phyloP scores from a whole-genome alignment of 805 yeast species.

The Kregervanrija fluxuum region DNA sequence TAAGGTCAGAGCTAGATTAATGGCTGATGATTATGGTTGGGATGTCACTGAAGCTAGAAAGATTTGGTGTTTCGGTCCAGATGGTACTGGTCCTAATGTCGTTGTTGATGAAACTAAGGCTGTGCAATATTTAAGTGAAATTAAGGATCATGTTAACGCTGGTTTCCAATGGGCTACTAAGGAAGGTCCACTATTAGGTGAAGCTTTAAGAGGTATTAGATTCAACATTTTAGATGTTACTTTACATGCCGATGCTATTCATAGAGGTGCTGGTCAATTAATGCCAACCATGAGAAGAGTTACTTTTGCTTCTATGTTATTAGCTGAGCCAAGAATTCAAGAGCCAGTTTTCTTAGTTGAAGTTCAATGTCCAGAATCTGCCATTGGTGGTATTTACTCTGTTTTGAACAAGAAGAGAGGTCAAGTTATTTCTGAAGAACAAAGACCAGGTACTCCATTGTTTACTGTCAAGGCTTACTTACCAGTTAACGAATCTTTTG shows the following conservation, averaged over 20 bases:
- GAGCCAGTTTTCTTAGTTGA: conserved; percentile 99
- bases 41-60: conserved; percentile 99
- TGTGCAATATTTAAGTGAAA: conserved; percentile 97
- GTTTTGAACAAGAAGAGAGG: conserved; percentile 99
- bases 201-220: conserved; percentile 92
- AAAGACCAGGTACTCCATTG: conserved; percentile 99
- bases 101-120: conserved; percentile 99
- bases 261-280: conserved; percentile 99
- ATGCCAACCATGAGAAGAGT: conserved; percentile 99
- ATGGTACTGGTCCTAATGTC: conserved; percentile 96
- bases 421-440: conserved; percentile 98
- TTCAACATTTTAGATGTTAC: conserved; percentile 98
- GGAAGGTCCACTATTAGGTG: conserved; percentile 99
- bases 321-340: conserved; percentile 98
- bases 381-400: conserved; percentile 99
- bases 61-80: conserved; percentile 99
- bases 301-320: conserved; percentile 94
- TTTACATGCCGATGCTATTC: conserved; percentile 99
- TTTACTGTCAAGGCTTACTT: conserved; percentile 99
- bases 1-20: conserved; percentile 97
- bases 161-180: conserved; percentile 99
- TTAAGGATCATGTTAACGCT: conserved; percentile 98
- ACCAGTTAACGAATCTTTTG: conserved; percentile 99
- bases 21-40: conserved; percentile 99
- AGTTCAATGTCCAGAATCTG: conserved; percentile 98